phyloP scores from a whole-genome alignment of 306 rosid species.

The Sicyos edulis region DNA sequence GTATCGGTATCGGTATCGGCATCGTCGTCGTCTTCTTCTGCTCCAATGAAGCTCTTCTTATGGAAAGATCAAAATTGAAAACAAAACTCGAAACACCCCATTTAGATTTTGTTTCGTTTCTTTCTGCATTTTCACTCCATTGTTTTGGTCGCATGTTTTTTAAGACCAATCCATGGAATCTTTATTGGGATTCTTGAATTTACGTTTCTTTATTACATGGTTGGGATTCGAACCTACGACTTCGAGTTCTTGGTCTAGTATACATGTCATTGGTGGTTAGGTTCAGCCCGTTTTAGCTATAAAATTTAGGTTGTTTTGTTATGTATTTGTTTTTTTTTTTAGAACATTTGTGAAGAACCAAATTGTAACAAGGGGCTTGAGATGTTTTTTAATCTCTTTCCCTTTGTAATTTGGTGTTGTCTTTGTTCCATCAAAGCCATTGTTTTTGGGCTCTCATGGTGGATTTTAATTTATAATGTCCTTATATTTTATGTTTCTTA shows the following conservation, averaged over 20 bases:
- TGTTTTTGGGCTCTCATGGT: constrained; percentile 47
- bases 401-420: constrained; percentile 25
- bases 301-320: background rate
- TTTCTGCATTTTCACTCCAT: background rate
- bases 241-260: too few relatives aligned
- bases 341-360: constrained; percentile 2
- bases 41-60: constrained; percentile 38
- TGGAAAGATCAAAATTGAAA: constrained; percentile 52
- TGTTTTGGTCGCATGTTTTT: constrained; percentile 7
- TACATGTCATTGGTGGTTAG: too few relatives aligned
- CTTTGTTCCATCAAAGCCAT: constrained; percentile 34
- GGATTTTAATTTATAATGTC: background rate
- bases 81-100: background rate
- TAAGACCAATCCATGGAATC: constrained; percentile 27
- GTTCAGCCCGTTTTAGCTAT: too few relatives aligned
- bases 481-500: background rate
- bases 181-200: too few relatives aligned
- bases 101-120: background rate
- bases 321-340: background rate
- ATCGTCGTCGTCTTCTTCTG: constrained; percentile 35
- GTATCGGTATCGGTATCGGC: constrained; percentile 10
- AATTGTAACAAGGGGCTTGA: constrained; percentile 16
- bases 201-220: too few relatives aligned
- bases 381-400: constrained; percentile 60
- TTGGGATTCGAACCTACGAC: too few relatives aligned